These are phyloP conservation scores for Hydrangea macrophylla DNA, from an alignment of 148 eudicot genomes.

Conservation along the genomic window DNA sequence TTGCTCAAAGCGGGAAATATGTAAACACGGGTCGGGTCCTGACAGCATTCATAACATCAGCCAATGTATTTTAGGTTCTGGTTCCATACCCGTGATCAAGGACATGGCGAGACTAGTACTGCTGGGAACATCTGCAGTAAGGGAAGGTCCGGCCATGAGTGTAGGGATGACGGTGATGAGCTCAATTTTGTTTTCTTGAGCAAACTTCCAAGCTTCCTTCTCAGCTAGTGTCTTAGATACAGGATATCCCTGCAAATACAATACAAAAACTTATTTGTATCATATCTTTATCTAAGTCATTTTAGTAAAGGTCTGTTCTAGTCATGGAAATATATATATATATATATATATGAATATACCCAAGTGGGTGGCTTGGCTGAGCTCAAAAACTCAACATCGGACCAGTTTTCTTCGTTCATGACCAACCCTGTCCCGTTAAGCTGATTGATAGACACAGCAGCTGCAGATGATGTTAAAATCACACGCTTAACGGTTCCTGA, in stretches of 20 bases:
- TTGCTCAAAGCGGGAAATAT: no score
- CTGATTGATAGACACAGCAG: slow-evolving; percentile 51
- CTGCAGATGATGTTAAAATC: slow-evolving; percentile 67
- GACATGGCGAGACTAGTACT: slow-evolving; percentile 46
- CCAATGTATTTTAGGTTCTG: no score
- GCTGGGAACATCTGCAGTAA: slow-evolving; percentile 48
- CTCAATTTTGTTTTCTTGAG: slow-evolving; percentile 54
- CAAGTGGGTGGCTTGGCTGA: slow-evolving; percentile 61
- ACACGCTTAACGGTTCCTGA: slow-evolving; percentile 57
- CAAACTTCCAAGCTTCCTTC: slow-evolving; percentile 59
- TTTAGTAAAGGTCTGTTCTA: not conserved
- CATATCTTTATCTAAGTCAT: no score
- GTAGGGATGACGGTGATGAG: slow-evolving; percentile 60
- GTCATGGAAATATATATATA: no score
- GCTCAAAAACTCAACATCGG: slow-evolving; percentile 51
- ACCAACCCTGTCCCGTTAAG: slow-evolving; percentile 48
- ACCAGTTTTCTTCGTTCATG: slow-evolving; percentile 54
- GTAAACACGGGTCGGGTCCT: no score
- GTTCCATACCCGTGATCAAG: slow-evolving; percentile 51
- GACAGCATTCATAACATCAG: no score
- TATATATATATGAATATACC: slow-evolving; percentile 24
- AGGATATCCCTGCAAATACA: slow-evolving; percentile 50
- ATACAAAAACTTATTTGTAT: not conserved
- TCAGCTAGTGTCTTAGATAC: slow-evolving; percentile 61
- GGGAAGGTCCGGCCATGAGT: slow-evolving; percentile 55